Percentiles rank a stretch among this genome's conserved stretches.
phyloP scores from a whole-genome alignment of 768 basidiomycete species.

The Mycena amicta region DNA sequence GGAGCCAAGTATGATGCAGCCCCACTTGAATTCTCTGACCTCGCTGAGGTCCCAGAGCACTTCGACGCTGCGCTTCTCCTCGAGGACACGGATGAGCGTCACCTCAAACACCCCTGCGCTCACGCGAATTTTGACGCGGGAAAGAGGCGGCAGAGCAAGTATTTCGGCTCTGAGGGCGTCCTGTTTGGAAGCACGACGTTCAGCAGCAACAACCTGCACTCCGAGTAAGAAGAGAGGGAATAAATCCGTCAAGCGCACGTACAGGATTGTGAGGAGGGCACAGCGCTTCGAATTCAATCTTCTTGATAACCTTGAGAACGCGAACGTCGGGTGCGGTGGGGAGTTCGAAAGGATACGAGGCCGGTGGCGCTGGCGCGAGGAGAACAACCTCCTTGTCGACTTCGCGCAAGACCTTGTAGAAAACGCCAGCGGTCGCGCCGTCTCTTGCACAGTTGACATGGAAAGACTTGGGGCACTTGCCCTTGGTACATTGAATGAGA shows the following conservation, averaged over 20 bases:
- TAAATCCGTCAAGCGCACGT: slow-evolving; percentile 33
- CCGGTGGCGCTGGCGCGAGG: slow-evolving; percentile 40
- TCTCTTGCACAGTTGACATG: slow-evolving; percentile 88
- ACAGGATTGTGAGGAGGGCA: slow-evolving; percentile 94
- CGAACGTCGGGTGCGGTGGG: slow-evolving; percentile 20
- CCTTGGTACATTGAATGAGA: slow-evolving; percentile 90
- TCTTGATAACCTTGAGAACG: slow-evolving; percentile 71
- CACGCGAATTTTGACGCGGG: slow-evolving; percentile 83
- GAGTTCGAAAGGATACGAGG: slow-evolving; percentile 6
- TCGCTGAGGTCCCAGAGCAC: slow-evolving; percentile 80
- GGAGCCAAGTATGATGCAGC: slow-evolving; percentile 69
- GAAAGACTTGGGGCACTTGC: slow-evolving; percentile 91
- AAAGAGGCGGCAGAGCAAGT: slow-evolving; percentile 66
- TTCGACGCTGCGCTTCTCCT: slow-evolving; percentile 70
- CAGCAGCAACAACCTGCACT: slow-evolving; percentile 68
- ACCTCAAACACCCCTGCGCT: slow-evolving; percentile 88
- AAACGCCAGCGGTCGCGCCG: slow-evolving; percentile 52
- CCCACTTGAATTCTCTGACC: slow-evolving; percentile 83
- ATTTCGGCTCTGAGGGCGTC: slow-evolving; percentile 74
- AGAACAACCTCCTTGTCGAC: slow-evolving; percentile 83
- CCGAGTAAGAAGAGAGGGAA: slow-evolving; percentile 3
- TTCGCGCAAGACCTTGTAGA: slow-evolving; percentile 64
- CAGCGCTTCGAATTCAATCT: slow-evolving; percentile 72
- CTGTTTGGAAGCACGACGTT: slow-evolving; percentile 73
- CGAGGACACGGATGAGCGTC: slow-evolving; percentile 69